Evolutionary conservation across 352 stramenopile species (phyloP).

Genomic region (Phytophthora nicotianae): DNA sequence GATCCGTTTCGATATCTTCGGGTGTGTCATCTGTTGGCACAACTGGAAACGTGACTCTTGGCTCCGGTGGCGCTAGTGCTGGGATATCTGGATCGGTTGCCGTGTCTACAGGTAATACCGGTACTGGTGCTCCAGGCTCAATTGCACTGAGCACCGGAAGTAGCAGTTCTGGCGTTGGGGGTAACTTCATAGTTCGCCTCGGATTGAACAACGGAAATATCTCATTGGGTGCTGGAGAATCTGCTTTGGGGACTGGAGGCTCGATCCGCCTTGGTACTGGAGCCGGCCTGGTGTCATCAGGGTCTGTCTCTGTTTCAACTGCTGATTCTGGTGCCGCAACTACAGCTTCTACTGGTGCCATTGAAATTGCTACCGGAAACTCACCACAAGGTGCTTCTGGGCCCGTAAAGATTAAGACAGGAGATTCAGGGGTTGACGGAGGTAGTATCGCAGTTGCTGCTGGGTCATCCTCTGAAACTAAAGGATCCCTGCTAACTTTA

Average conservation of each 20-base stretch:
- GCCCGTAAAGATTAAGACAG: conserved; percentile 26
- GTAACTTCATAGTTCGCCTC: conserved; percentile 34
- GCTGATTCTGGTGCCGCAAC: conserved; percentile 6
- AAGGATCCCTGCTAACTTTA: conserved; percentile 17
- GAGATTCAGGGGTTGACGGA: conserved; percentile 22
- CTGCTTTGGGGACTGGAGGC: conserved; percentile 22
- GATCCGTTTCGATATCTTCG: conserved; percentile 28
- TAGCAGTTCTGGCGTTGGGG: conserved; percentile 32
- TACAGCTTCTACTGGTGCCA: conserved; percentile 20
- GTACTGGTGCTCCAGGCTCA: conserved; percentile 29
- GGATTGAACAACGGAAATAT: conserved; percentile 37
- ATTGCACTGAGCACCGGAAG: conserved; percentile 34
- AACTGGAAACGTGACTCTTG: conserved; percentile 37
- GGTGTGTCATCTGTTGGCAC: conserved; percentile 31
- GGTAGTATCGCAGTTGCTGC: conserved; percentile 34
- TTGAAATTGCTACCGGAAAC: conserved; percentile 26
- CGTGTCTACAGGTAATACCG: conserved; percentile 31
- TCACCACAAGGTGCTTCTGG: conserved; percentile 30
- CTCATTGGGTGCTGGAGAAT: conserved; percentile 24
- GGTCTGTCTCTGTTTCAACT: conserved; percentile 33
- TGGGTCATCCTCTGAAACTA: conserved; percentile 21
- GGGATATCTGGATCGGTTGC: conserved; percentile 36
- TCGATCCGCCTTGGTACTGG: conserved; percentile 25
- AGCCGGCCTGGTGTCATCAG: conserved; percentile 22
- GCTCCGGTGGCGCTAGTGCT: conserved; percentile 29